Percentiles rank a stretch among this genome's conserved stretches.
Evolutionary conservation across 495 filamentous ascomycete species (phyloP).

Genomic region (Glarea lozoyensis): DNA sequence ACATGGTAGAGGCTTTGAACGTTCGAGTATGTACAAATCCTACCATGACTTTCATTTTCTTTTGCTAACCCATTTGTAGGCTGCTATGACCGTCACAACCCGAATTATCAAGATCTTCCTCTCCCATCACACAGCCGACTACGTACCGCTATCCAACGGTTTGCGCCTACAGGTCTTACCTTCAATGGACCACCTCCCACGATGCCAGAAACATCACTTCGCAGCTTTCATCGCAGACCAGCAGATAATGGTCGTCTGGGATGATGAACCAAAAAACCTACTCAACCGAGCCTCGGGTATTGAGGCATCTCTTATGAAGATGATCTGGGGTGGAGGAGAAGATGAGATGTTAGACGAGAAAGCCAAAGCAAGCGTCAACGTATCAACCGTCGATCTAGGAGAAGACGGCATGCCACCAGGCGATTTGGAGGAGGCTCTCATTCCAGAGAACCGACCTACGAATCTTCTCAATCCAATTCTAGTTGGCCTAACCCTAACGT

Average conservation of each 20-base stretch:
- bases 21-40: slow-evolving; percentile 34
- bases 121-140: slow-evolving; percentile 31
- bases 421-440: slow-evolving; percentile 28
- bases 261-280: slow-evolving; percentile 49
- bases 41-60: neutral
- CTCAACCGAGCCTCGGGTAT: slow-evolving; percentile 38
- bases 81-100: slow-evolving; percentile 51
- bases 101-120: slow-evolving; percentile 47
- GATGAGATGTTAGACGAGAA: slow-evolving; percentile 34
- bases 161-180: slow-evolving; percentile 51
- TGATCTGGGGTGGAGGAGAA: slow-evolving; percentile 19
- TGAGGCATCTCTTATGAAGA: slow-evolving; percentile 24
- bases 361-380: slow-evolving; percentile 13
- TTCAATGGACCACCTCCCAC: slow-evolving; percentile 41
- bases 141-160: slow-evolving; percentile 46
- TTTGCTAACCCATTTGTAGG: slow-evolving; percentile 30
- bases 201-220: slow-evolving; percentile 54
- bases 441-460: slow-evolving; percentile 32
- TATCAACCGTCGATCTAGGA: slow-evolving; percentile 22
- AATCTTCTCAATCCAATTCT: slow-evolving; percentile 42
- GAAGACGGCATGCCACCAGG: slow-evolving; percentile 20
- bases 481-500: slow-evolving; percentile 35
- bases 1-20: slow-evolving; percentile 45
- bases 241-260: slow-evolving; percentile 54
- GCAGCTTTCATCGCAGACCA: slow-evolving; percentile 54